Conservation (phyloP, 371 early-diverging fungal species). For the Apophysomyces trapeziformis region DNA sequence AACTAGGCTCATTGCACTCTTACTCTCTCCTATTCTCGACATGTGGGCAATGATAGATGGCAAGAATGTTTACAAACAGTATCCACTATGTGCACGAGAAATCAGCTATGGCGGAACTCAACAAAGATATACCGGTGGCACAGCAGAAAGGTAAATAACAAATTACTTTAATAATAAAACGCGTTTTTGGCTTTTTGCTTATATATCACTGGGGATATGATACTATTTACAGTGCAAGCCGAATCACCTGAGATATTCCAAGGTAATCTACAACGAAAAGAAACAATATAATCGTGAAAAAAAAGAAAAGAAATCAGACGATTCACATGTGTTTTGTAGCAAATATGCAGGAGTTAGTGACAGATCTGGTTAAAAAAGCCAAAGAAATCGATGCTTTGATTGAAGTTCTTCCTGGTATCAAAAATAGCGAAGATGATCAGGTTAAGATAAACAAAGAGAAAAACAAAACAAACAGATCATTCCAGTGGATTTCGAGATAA, state of each 20-base stretch:
- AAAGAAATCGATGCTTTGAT: constrained; percentile 75
- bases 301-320: not conserved
- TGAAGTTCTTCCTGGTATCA: constrained; percentile 69
- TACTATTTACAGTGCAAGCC: constrained; percentile 40
- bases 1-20: not conserved
- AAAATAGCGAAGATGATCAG: constrained; percentile 69
- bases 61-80: constrained; percentile 58
- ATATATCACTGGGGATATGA: not conserved
- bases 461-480: not conserved
- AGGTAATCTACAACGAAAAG: constrained; percentile 23
- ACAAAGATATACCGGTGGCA: constrained; percentile 43
- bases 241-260: constrained; percentile 51
- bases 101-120: constrained; percentile 49
- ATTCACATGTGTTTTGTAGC: constrained; percentile 32
- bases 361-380: constrained; percentile 72
- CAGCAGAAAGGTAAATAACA: constrained; percentile 45
- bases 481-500: constrained; percentile 12
- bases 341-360: constrained; percentile 62
- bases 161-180: not conserved
- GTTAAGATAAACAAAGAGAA: constrained; percentile 23
- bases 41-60: constrained; percentile 31
- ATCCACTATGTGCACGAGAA: constrained; percentile 58
- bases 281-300: not conserved
- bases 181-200: not conserved
- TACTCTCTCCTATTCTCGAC: not conserved